Percentiles rank a stretch among this genome's conserved stretches.
Conservation (phyloP, 2,329 filamentous ascomycete species). For the Colletotrichum australisinense region DNA sequence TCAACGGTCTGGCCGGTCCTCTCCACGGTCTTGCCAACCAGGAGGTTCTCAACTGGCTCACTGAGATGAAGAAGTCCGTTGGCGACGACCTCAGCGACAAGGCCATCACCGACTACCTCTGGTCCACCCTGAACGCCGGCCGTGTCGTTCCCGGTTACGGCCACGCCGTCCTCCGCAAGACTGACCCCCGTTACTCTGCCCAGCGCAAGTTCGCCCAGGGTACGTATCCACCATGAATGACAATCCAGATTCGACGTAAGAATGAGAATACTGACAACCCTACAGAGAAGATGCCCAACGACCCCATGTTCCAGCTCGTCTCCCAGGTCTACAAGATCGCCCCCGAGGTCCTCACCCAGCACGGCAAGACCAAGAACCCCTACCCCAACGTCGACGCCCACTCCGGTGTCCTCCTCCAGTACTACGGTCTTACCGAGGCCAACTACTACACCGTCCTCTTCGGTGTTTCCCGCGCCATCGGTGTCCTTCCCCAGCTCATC, state of each 20-base stretch:
- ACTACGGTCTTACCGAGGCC: slow-evolving; percentile 98
- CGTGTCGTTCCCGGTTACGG: slow-evolving; percentile 98
- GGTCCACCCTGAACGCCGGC: slow-evolving; percentile 94
- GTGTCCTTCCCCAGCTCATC: slow-evolving; percentile 99
- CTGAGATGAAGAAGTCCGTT: slow-evolving; percentile 96
- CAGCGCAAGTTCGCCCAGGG: slow-evolving; percentile 94
- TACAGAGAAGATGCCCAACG: slow-evolving; percentile 85
- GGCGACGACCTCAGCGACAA: slow-evolving; percentile 96
- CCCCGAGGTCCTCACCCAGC: slow-evolving; percentile 95
- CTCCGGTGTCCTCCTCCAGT: slow-evolving; percentile 98
- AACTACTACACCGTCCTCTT: slow-evolving; percentile 99
- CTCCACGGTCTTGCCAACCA: slow-evolving; percentile 99
- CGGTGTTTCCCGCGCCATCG: slow-evolving; percentile 96
- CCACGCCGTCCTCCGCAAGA: slow-evolving; percentile 99
- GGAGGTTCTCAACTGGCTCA: slow-evolving; percentile 99
- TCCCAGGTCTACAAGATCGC: slow-evolving; percentile 99
- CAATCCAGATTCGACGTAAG: not conserved
- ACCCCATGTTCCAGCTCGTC: slow-evolving; percentile 99
- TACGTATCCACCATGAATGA: slow-evolving; percentile 35
- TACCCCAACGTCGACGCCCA: slow-evolving; percentile 99
- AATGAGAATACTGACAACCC: slow-evolving; percentile 43
- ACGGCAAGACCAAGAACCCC: slow-evolving; percentile 99
- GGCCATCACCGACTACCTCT: slow-evolving; percentile 98
- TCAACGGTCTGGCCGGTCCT: slow-evolving; percentile 97
- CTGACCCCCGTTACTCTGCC: slow-evolving; percentile 97